phyloP scores from a whole-genome alignment of 768 basidiomycete genomes.

The Mycena indigotica region DNA sequence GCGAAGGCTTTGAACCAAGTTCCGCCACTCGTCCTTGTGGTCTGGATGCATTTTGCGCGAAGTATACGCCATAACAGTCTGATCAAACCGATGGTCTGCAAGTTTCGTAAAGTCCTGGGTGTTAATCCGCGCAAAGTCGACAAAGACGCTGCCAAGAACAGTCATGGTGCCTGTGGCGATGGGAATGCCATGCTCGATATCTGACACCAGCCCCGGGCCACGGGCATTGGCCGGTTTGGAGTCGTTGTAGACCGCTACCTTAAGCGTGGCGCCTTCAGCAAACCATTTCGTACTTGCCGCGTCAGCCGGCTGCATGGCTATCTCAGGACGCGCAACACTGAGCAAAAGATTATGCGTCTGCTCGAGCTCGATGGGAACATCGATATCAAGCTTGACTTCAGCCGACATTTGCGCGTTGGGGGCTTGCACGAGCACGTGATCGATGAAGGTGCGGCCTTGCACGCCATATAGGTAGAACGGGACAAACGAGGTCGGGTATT shows the following conservation, averaged over 20 bases:
- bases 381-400: slow-evolving; percentile 19
- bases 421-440: slow-evolving; percentile 33
- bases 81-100: too few relatives aligned
- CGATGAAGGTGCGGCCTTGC: slow-evolving; percentile 31
- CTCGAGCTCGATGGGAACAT: background rate
- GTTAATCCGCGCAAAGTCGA: background rate
- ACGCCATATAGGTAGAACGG: slow-evolving; percentile 42
- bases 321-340: background rate
- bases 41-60: too few relatives aligned
- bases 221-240: background rate
- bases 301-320: background rate
- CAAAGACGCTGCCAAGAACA: background rate
- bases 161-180: background rate
- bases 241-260: background rate
- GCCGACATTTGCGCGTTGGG: slow-evolving; percentile 32
- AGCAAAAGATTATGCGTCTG: background rate
- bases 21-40: too few relatives aligned
- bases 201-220: background rate
- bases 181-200: background rate
- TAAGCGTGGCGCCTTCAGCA: background rate
- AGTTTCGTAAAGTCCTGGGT: background rate
- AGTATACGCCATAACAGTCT: too few relatives aligned
- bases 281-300: background rate
- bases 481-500: slow-evolving; percentile 31
- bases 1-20: too few relatives aligned